Base-by-base conservation (phyloP, 306 rosid genomes). In the Ormosia semicastrata region DNA sequence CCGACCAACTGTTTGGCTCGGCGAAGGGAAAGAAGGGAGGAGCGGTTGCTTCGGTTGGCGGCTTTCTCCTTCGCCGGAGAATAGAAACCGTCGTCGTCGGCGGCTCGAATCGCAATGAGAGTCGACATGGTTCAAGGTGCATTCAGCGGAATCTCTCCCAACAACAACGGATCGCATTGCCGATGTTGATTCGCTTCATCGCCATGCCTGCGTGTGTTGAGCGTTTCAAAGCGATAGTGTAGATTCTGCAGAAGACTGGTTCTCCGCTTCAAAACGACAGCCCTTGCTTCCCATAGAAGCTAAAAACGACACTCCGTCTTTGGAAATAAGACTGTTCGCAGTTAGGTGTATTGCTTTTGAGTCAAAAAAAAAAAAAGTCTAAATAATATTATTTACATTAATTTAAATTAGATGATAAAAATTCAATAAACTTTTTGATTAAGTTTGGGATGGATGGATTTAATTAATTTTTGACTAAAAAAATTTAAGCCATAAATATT, bases 31-130 rank as follows among this genome's bases (percentile, higher is more conserved):
- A 81, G 79, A 14, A 69, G 54, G 30, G 84, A 43, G 44, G 82
- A 49, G 44, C 86, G 83, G 71, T 40, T 37, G 8, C 87, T 71
- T 44, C 90, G 84, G 53, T 73, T 71, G 53, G 89, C 81, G 52
- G 94, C 89, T 81, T 88, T 90, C 78, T 77, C 86, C 82, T 88
- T 90, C 65, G 90, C 90, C 70, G 91, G 89, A 57, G 92, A 90
- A 79, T 86, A 24, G 6, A 88, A 9, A 43, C 84, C 79, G 2
- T 77, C 75, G 29, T 8, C 36, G 3, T 14, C 78, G 39, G 72
- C 49, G 54, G 67, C 88, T 30, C 82, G 83, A 56, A 86, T 80
- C 47, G 77, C 81, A 30, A 81, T 37, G 71, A 40, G 67, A 2
- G 65, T 71, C 18, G 89, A 78, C 92, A 90, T 86, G 40, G 65